Evolutionary conservation across 2,329 filamentous ascomycete genomes (phyloP), one percentile per base, ranked within the genome.

Genomic region (Aurifilum marmelostoma): DNA sequence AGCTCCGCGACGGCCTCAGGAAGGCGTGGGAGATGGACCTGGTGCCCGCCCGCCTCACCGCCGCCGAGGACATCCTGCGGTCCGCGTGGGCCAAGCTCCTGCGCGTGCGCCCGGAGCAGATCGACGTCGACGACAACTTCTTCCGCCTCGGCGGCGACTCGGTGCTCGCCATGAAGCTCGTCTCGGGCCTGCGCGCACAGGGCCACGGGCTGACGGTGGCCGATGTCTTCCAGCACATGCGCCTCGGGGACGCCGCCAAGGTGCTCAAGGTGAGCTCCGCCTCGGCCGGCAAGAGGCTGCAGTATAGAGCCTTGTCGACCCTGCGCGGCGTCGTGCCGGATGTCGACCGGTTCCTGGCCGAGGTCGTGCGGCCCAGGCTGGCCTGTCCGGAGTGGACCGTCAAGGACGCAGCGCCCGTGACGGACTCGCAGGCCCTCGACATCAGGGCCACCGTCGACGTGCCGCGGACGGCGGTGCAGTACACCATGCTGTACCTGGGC

Each of bases 151-250:
- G 79, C 9, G 76, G 76, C 56, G 76, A 76, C 59, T 74, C 74
- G 1, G 80, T 80, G 9, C 72, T 77, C 43, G 80, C 76, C 9
- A 82, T 84, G 80, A 77, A 79, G 65, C 72, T 76, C 2, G 79
- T 82, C 59, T 82, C 83, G 0, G 80, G 81, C 0, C 76, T 82
- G 9, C 80, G 83, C 60, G 74, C 76, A 0, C 77, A 82, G 52
- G 82, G 81, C 0, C 76, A 84, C 54, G 70, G 72, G 0, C 70
- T 87, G 64, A 81, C 79, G 0, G 84, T 87, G 1, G 81, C 83
- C 0, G 80, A 85, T 39, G 82, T 86, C 67, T 86, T 87, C 72
- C 67, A 72, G 43, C 67, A 74, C 50, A 75, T 75, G 71, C 73
- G 73, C 8, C 69, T 74, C 9, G 61, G 75, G 18, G 78, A 80